phyloP scores from a whole-genome alignment of 768 basidiomycete genomes.

The Terana coerulea region DNA sequence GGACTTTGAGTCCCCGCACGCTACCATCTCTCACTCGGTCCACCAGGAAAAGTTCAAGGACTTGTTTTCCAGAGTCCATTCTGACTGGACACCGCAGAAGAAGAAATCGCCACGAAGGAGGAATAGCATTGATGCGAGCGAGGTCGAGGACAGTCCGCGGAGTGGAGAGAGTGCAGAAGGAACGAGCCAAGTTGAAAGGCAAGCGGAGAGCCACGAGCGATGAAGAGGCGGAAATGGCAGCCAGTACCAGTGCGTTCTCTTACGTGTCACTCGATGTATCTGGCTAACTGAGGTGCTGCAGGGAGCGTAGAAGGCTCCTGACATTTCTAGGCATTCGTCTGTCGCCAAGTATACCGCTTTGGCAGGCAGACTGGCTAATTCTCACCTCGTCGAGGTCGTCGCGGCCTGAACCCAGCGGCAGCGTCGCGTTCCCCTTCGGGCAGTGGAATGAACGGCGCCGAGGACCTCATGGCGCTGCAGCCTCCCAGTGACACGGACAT shows the following conservation, averaged over 20 bases:
- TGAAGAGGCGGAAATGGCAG: slow-evolving; percentile 54
- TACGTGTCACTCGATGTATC: neutral
- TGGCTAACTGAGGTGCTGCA: neutral
- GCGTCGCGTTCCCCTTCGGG: neutral
- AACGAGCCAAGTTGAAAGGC: slow-evolving; percentile 41
- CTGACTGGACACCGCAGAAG: slow-evolving; percentile 63
- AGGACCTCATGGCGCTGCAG: neutral
- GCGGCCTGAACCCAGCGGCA: neutral
- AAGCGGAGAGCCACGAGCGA: slow-evolving; percentile 63
- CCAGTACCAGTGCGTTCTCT: slow-evolving; percentile 40
- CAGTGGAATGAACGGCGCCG: neutral
- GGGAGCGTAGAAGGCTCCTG: neutral
- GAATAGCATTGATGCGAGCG: slow-evolving; percentile 59
- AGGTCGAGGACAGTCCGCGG: slow-evolving; percentile 54
- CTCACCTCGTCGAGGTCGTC: too few species aligned
- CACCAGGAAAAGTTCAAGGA: slow-evolving; percentile 51
- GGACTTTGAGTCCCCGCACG: slow-evolving; percentile 51
- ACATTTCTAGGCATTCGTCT: neutral
- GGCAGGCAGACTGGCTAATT: slow-evolving; percentile 16
- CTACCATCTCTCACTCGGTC: slow-evolving; percentile 44
- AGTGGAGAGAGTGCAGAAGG: slow-evolving; percentile 34
- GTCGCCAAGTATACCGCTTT: slow-evolving; percentile 22
- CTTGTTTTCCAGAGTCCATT: slow-evolving; percentile 58
- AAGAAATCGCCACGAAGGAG: slow-evolving; percentile 35
- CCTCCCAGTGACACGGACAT: slow-evolving; percentile 1